Evolutionary conservation across 2,329 filamentous ascomycete species (phyloP), one percentile per base, ranked within the genome.

Genomic region (Arthrobotrys musiformis): DNA sequence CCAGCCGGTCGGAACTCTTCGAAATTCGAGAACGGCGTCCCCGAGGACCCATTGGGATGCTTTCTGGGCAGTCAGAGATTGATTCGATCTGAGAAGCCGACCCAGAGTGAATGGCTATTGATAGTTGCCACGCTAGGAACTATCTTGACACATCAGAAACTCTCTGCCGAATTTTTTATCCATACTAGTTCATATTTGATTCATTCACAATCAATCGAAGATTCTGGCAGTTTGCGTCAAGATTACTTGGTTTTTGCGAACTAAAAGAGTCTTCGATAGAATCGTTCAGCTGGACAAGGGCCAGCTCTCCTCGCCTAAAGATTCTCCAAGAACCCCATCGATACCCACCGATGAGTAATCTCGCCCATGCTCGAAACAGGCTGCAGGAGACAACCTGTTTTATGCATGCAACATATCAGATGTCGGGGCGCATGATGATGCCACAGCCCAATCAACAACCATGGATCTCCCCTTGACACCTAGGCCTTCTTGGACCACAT

Each of bases 381-480:
- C 60, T 60, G 69, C 60, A 50, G 42, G 22, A 44, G 13, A 46
- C n/a, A n/a, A n/a, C 48, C 24, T 56, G 48, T 54, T n/a, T 42
- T 50, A 60, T 63, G 58, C 68, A 72, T 72, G 68, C 68, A 72
- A 24, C 19, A 70, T 15, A 72, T 72, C 68, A 72, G 67, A 70
- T 63, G 33, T 35, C 28, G 33, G 63, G 19, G 19, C 58, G 68
- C 58, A 64, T 58, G 37, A 63, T 64, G 68, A 63, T 48, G 58
- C 67, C 28, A 19, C 6, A 33, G 26, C 22, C 52, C 54, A 60
- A 35, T 54, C 15, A 58, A 42, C 22, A 54, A 42, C 54, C 54
- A 70, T 70, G 66, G 54, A 37, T 70, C 13, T 61, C 66, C 44
- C n/a, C 54, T 52, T 52, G 54, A 70, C 52, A 26, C 40, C n/a